Evolutionary conservation across 768 basidiomycete species (phyloP).

Genomic region (Trametes villosa): DNA sequence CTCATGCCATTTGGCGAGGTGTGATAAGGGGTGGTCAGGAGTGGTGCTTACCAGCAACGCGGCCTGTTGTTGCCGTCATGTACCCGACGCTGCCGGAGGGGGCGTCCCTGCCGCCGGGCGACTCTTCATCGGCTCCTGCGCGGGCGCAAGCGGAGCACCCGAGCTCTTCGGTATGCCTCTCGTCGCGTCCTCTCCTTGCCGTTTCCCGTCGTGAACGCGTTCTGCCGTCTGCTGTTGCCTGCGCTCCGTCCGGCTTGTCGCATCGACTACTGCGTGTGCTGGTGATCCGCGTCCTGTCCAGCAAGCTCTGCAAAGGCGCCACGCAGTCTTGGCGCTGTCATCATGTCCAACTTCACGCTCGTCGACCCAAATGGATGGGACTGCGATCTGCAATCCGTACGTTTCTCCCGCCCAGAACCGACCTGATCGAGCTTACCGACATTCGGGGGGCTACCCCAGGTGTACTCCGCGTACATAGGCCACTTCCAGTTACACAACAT

Average conservation of each 20-base stretch:
- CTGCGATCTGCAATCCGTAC: conserved; percentile 77
- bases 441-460: conserved; percentile 32
- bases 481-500: conserved; percentile 74
- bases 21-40: background rate
- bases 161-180: background rate
- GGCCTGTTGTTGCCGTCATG: conserved; percentile 8
- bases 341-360: conserved; percentile 70
- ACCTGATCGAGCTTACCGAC: background rate
- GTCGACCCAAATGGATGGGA: conserved; percentile 82
- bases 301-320: conserved; percentile 1
- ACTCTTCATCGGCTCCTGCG: conserved; percentile 4
- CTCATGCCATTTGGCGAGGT: background rate
- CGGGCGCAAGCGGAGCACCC: background rate
- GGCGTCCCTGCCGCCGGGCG: conserved; percentile 10
- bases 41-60: background rate
- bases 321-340: conserved; percentile 17
- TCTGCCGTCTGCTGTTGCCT: background rate
- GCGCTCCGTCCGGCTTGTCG: no score
- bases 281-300: no score
- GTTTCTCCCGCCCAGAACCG: conserved; percentile 30
- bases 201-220: background rate
- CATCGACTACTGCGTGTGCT: no score
- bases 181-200: background rate
- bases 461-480: conserved; percentile 79
- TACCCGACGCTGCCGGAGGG: background rate